These are phyloP conservation scores for Corynespora cassiicola DNA, from an alignment of 2,329 filamentous ascomycete species.

Conservation along the genomic window DNA sequence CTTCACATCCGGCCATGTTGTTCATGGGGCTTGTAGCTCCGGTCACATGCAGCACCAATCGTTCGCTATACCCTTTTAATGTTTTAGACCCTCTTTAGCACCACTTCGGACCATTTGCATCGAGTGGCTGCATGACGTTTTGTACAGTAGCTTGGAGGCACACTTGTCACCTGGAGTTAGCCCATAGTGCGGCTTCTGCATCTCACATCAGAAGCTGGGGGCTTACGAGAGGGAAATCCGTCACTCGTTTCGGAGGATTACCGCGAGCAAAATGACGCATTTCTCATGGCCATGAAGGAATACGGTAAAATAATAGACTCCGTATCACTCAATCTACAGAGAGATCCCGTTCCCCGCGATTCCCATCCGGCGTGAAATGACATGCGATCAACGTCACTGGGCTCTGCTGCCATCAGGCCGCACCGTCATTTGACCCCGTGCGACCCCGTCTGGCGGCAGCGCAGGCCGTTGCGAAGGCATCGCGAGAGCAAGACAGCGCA, in stretches of 20 bases:
- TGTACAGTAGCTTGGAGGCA: constrained; percentile 39
- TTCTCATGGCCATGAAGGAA: constrained; percentile 17
- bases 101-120: constrained; percentile 16
- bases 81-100: constrained; percentile 46
- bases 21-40: constrained; percentile 15
- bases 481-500: neutral
- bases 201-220: constrained; percentile 14
- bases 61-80: constrained; percentile 46
- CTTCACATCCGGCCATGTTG: constrained; percentile 1
- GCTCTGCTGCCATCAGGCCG: too few species aligned
- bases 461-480: neutral
- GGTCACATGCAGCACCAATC: constrained; percentile 31
- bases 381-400: too few species aligned
- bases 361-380: too few species aligned
- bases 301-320: constrained; percentile 30
- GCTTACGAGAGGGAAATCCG: constrained; percentile 8
- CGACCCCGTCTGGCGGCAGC: neutral
- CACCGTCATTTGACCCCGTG: constrained; percentile 1
- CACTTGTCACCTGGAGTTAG: neutral
- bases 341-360: too few species aligned
- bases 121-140: constrained; percentile 37
- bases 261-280: constrained; percentile 34
- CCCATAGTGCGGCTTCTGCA: constrained; percentile 7
- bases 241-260: constrained; percentile 22
- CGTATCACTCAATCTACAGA: constrained; percentile 6